Base-by-base conservation (phyloP, 140 eudicot genomes). In the Anethum foeniculum region DNA sequence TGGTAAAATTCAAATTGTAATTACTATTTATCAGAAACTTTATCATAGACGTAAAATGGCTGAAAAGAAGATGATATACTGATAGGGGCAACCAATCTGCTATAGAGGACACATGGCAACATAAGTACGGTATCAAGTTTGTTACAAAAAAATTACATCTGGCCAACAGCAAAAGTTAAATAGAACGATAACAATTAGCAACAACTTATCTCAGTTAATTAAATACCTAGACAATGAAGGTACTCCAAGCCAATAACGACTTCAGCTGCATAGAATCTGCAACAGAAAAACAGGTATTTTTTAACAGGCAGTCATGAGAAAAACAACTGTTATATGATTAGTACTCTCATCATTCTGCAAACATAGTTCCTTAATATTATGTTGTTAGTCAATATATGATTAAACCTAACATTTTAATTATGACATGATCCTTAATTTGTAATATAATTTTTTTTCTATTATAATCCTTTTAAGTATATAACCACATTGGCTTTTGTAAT, bases 201-300 rank as follows among this genome's bases (percentile, higher is more conserved):
- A 38, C 7, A 14, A 68, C 71, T n/a, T 49, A 58, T 71, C 28
- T 52, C 3, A 51, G 21, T n/a, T 48, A 75, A 54, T 44, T 32
- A 77, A 58, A 25, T 95, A 95, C 99, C 99, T 88, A 95, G 77
- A 87, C 99, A 95, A 74, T 95, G 99, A 81, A 95, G 97, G 87
- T 95, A 95, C 80, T 95, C 99, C 89, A 95, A 87, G 79, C 97
- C 97, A 81, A 95, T 90, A 54, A 95, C 87, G 28, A 95, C 99
- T 85, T 92, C 99, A 52, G 99, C 99, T 34, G 97, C 97, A 84
- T 92, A 95, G 83, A 95, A 95, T 86, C 99, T 95, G 93, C 68
- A 81, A 76, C 62, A 18, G 6, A 75, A 81, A 54, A 77, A 64
- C 71, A 77, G 52, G 65, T 19, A 34, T 4, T 4, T 15, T 49